Evolutionary conservation across 768 basidiomycete species (phyloP), one percentile per base, ranked within the genome.

Genomic region (Tricholomella constricta): DNA sequence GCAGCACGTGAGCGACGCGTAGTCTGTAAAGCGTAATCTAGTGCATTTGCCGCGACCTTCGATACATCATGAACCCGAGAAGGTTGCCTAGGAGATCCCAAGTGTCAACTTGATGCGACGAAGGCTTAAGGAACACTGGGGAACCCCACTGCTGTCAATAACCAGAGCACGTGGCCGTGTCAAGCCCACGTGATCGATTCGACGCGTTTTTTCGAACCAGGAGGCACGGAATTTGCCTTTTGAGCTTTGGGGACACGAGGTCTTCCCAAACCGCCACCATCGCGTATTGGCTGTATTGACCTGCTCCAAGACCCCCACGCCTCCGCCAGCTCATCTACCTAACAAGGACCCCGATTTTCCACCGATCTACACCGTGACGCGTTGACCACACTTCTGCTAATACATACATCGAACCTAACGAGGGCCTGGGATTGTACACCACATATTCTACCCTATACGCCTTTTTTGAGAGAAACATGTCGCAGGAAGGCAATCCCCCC

Each of bases 171-270:
- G 57, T 61, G 60, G 46, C 27, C 49, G 47, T 47, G 55, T 52
- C 32, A 40, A 25, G 3, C 4, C 11, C 69, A 68, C 69, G 69
- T 69, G 69, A 55, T n/a, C n/a, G n/a, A n/a, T 52, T 9, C 37
- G 64, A 70, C 69, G 69, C 69, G 69, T 65, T 68, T 62, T 68
- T 60, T 48, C 59, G 62, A 61, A n/a, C n/a, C 64, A 59, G 45
- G 37, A 27, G 10, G 10, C 14, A 15, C 41, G n/a, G 14, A 37
- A 15, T 19, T 36, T 36, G 5, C 35, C 23, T 48, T 26, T 45
- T 17, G 25, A 41, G 44, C 29, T 44, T 17, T 22, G 6, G 5
- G 20, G 29, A 26, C 40, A 19, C 45, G 32, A 46, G 22, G 14
- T 34, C 27, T 41, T 29, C n/a, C 29, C 34, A 51, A 10, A 43